Base-by-base conservation (phyloP, 352 stramenopile species). In the Globisporangium echinulatum region DNA sequence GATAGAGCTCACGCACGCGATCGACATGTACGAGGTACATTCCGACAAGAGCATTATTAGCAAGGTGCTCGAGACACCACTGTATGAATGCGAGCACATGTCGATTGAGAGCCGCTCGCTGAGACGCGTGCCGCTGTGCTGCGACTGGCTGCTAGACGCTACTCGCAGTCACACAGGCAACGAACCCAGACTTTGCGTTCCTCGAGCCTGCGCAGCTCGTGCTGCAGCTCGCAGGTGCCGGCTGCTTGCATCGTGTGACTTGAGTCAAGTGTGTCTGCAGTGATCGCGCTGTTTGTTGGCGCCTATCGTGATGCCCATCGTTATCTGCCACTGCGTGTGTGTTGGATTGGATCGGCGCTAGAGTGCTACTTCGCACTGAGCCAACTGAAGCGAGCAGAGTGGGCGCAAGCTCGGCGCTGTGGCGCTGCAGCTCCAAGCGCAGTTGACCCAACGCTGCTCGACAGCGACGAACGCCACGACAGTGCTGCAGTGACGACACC, bases 141-240 rank as follows among this genome's bases (percentile, higher is more conserved):
- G 19, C 19, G 19, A 25, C 19, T 25, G 19, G 19, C 19, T 33
- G 25, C 25, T 48, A 81, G 72, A 59, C 75, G 3, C 48, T 83
- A n/a, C 57, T 85, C 1, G 54, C 62, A 13, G 69, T 79, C 13
- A 60, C 66, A 1, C 56, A 61, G 44, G 62, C 56, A 0, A 74
- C 66, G 5, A 74, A 75, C n/a, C 56, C 69, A 1, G 73, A 89
- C 54, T 89, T 87, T 62, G 69, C 51, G 11, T 78, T 67, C 33
- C 56, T 89, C 17, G 64, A 72, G 40, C 54, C 64, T 9, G 56
- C 54, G 8, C 65, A 78, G 58, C 51, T 86, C 37, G 25, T 74
- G 39, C 67, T 87, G 4, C 61, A 66, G 15, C 68, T 77, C 33
- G 72, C 72, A 77, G 71, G 74, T 75, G 10, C 3, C 25, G 25